Conservation (phyloP, 106 monocot genomes). For the Narthecium ossifragum region DNA sequence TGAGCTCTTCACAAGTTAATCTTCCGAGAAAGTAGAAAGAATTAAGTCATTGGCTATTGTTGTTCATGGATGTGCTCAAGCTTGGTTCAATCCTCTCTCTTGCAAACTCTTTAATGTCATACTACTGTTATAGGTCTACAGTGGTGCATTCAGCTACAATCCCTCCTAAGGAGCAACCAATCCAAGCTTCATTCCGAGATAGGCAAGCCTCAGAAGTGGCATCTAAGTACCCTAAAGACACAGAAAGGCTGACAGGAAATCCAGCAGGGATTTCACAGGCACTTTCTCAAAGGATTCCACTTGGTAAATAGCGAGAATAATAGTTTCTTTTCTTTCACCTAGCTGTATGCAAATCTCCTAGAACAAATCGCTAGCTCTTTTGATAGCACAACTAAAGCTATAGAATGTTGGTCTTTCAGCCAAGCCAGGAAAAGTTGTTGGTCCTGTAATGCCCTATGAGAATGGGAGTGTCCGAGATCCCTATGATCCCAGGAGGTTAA, state of each 20-base stretch:
- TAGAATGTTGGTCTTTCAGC: slow-evolving; percentile 26
- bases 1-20: no score
- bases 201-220: slow-evolving; percentile 21
- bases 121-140: slow-evolving; percentile 42
- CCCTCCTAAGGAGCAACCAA: slow-evolving; percentile 44
- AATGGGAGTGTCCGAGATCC: slow-evolving; percentile 32
- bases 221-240: slow-evolving; percentile 19
- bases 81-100: no score
- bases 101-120: not conserved
- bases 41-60: no score
- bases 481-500: slow-evolving; percentile 56
- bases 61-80: no score
- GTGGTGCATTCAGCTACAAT: slow-evolving; percentile 59
- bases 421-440: slow-evolving; percentile 63
- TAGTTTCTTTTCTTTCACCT: not conserved
- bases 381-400: not conserved
- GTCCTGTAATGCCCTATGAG: slow-evolving; percentile 64
- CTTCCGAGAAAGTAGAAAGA: no score
- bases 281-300: slow-evolving; percentile 32
- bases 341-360: not conserved
- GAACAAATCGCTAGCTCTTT: no score
- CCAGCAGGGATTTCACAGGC: slow-evolving; percentile 26
- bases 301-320: slow-evolving; percentile 19
- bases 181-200: slow-evolving; percentile 9
- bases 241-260: slow-evolving; percentile 16